Percentiles rank a stretch among this genome's conserved stretches.
These are phyloP conservation scores for Limonomyces culmigenus DNA, from an alignment of 1,284 basidiomycete species.

Conservation along the genomic window DNA sequence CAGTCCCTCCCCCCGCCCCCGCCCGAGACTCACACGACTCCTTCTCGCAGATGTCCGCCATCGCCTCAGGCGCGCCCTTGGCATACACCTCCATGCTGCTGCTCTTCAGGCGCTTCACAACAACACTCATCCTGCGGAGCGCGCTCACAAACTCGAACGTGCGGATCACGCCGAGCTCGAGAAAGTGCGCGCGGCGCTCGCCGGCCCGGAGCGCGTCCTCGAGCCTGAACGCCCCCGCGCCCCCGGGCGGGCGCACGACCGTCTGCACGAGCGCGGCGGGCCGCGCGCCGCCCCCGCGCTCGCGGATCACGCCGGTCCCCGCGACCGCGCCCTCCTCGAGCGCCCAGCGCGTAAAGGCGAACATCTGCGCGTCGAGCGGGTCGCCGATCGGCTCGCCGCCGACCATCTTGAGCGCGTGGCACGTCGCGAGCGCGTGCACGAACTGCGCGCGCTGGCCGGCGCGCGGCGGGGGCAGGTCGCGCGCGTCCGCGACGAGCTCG, in stretches of 20 bases:
- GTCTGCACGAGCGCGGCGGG: constrained; percentile 91
- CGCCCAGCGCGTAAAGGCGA: constrained; percentile 92
- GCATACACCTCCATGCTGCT: constrained; percentile 95
- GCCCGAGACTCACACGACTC: constrained; percentile 55
- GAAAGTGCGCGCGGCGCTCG: constrained; percentile 81
- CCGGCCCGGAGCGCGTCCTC: constrained; percentile 84
- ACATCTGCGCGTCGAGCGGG: constrained; percentile 95
- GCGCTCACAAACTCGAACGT: constrained; percentile 95
- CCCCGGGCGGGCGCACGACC: constrained; percentile 86
- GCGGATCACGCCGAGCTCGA: constrained; percentile 91
- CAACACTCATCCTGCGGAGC: constrained; percentile 90
- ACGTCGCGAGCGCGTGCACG: constrained; percentile 87
- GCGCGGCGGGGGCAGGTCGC: constrained; percentile 62
- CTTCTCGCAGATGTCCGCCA: constrained; percentile 87
- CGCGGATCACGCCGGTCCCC: constrained; percentile 54
- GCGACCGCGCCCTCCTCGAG: constrained; percentile 75
- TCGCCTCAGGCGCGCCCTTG: constrained; percentile 97
- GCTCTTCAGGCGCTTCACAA: constrained; percentile 91
- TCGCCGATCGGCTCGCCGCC: constrained; percentile 86
- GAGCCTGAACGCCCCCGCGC: constrained; percentile 70
- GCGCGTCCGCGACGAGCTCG: constrained; percentile 77
- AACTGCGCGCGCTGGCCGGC: constrained; percentile 59
- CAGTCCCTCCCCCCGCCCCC: neutral
- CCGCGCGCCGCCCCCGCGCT: constrained; percentile 43
- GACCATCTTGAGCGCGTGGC: constrained; percentile 90